A percentile compares a stretch with the other conserved stretches of the same genome.
Evolutionary conservation across 345 rosid species (phyloP).

Genomic region (Corchorus olitorius): DNA sequence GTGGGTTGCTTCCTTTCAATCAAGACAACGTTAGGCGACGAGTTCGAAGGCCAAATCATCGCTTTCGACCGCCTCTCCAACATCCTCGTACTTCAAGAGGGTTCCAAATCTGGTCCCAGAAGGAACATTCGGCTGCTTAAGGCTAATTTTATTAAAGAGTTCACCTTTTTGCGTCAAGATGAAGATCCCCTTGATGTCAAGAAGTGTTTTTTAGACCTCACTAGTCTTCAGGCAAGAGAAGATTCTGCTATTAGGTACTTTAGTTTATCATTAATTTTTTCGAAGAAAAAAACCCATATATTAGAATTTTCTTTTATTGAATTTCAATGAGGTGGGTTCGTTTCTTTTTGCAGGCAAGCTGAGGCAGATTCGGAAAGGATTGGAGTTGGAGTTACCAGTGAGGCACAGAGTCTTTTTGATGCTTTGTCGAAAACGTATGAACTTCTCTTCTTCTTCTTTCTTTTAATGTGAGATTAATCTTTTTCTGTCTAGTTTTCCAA

Average conservation of each 20-base stretch:
- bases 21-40: constrained; percentile 89
- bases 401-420: constrained; percentile 86
- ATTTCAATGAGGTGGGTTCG: not conserved
- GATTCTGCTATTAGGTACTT: constrained; percentile 74
- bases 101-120: constrained; percentile 47
- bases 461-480: not conserved
- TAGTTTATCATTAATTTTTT: not conserved
- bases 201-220: constrained; percentile 67
- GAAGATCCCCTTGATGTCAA: constrained; percentile 81
- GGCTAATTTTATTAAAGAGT: constrained; percentile 69
- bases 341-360: constrained; percentile 64
- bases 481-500: not conserved
- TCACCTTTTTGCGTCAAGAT: constrained; percentile 62
- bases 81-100: constrained; percentile 93
- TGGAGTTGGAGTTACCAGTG: constrained; percentile 90
- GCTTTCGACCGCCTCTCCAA: constrained; percentile 89
- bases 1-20: constrained; percentile 87
- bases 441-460: not conserved
- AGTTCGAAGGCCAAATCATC: constrained; percentile 85
- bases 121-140: constrained; percentile 73
- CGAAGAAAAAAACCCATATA: not conserved
- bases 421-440: constrained; percentile 90
- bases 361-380: constrained; percentile 83
- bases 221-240: constrained; percentile 68
- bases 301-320: not conserved